phyloP scores from a whole-genome alignment of 2,329 filamentous ascomycete genomes.

The Phialocephala subalpina region DNA sequence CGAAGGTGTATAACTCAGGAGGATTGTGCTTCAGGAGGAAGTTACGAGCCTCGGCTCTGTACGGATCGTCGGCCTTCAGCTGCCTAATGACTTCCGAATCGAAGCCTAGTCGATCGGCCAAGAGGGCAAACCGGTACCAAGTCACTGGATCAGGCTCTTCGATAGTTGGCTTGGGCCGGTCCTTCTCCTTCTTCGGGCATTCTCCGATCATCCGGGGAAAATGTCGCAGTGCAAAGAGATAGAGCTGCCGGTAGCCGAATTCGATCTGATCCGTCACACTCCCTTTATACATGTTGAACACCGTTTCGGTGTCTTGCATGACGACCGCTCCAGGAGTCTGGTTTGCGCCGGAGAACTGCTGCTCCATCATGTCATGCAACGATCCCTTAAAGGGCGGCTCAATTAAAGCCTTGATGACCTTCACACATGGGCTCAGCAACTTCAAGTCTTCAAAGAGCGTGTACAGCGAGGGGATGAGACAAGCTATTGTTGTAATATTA shows the following conservation, averaged over 20 bases:
- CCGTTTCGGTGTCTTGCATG: too few relatives aligned
- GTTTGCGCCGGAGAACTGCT: too few relatives aligned
- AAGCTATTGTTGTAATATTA: slow-evolving; percentile 21
- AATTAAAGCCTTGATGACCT: not conserved
- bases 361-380: not conserved
- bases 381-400: slow-evolving; percentile 2
- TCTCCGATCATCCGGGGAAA: not conserved
- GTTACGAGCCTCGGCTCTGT: too few relatives aligned
- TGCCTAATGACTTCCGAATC: too few relatives aligned
- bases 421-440: not conserved
- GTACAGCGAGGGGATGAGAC: slow-evolving; percentile 46
- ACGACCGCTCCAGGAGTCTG: too few relatives aligned
- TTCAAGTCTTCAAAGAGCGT: not conserved
- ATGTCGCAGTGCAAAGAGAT: not conserved
- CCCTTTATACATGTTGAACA: not conserved
- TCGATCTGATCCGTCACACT: not conserved
- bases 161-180: not conserved
- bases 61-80: too few relatives aligned
- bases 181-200: not conserved
- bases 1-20: too few relatives aligned
- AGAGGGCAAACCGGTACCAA: too few relatives aligned
- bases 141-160: not conserved
- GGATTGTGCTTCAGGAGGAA: too few relatives aligned
- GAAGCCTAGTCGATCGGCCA: too few relatives aligned
- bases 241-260: not conserved